Evolutionary conservation across 495 filamentous ascomycete species (phyloP).

Genomic region (Penicillium roqueforti): DNA sequence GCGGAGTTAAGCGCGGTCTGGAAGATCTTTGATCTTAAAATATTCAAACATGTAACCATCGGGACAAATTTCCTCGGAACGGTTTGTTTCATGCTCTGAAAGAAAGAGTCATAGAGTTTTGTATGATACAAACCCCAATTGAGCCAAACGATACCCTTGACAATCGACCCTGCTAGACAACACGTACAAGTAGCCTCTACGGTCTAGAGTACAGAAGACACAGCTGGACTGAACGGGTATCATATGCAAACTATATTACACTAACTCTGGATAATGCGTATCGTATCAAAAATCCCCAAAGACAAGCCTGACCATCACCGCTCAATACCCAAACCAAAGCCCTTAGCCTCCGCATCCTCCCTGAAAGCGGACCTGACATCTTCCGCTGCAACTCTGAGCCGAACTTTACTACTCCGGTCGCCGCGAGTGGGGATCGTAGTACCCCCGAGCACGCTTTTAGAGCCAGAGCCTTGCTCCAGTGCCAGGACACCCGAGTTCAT

Average conservation of each 20-base stretch:
- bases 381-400: conserved; percentile 81
- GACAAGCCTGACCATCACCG: conserved; percentile 14
- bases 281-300: background rate
- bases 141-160: background rate
- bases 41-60: conserved; percentile 1
- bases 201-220: background rate
- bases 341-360: conserved; percentile 82
- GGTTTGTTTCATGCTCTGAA: background rate
- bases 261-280: conserved; percentile 15
- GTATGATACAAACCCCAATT: conserved; percentile 7
- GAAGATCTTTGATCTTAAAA: conserved; percentile 5
- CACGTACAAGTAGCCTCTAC: background rate
- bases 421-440: conserved; percentile 53
- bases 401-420: conserved; percentile 80
- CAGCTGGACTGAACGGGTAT: conserved; percentile 22
- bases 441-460: conserved; percentile 30
- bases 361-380: conserved; percentile 83
- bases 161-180: background rate
- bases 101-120: background rate
- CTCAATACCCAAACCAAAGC: conserved; percentile 53
- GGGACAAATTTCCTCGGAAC: conserved; percentile 2
- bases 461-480: conserved; percentile 56
- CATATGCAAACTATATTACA: conserved; percentile 21
- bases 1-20: conserved; percentile 32
- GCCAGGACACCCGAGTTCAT: conserved; percentile 84